Base-by-base conservation (phyloP, 2,329 filamentous ascomycete genomes). In the Grosmannia penicillata region DNA sequence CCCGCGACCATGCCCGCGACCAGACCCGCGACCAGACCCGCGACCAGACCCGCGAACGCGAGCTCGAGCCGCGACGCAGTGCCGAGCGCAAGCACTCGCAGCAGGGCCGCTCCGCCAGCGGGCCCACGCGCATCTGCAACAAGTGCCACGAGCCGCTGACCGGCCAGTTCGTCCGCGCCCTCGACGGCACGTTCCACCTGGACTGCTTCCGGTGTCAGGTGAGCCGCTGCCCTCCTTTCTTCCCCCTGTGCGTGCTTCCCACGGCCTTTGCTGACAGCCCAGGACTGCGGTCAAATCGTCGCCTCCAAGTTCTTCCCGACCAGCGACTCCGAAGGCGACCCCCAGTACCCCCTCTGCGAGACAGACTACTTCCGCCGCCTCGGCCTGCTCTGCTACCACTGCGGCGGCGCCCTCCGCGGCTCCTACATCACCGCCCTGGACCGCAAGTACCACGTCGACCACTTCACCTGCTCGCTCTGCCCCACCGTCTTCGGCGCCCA, bases 221-320 rank as follows among this genome's bases (percentile, higher is more conserved):
- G 72, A 63, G 77, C n/a, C n/a, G n/a, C n/a, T n/a, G n/a, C n/a
- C n/a, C n/a, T n/a, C n/a, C n/a, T n/a, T n/a, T n/a, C n/a, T n/a
- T n/a, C n/a, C n/a, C n/a, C n/a, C n/a, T n/a, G n/a, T n/a, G n/a
- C n/a, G n/a, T n/a, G n/a, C n/a, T n/a, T n/a, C n/a, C n/a, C n/a
- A 70, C 4, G 2, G 27, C 14, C 26, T 33, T 15, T 41, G 42
- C 29, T 39, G n/a, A n/a, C n/a, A n/a, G n/a, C n/a, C n/a, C 55
- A 96, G 89, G 91, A 98, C 57, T 98, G 91, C 54, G 85, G 83
- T 48, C 82, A 94, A 58, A 93, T 96, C 43, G 91, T 98, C 27
- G 91, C 91, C 30, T 95, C 89, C 37, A 98, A 98, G 53, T 98
- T 98, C 71, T 98, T 98, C 59, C 91, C 91, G 2, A 83, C 93